Evolutionary conservation across 2,329 filamentous ascomycete genomes (phyloP).

Genomic region (Teratosphaeria zuluensis): DNA sequence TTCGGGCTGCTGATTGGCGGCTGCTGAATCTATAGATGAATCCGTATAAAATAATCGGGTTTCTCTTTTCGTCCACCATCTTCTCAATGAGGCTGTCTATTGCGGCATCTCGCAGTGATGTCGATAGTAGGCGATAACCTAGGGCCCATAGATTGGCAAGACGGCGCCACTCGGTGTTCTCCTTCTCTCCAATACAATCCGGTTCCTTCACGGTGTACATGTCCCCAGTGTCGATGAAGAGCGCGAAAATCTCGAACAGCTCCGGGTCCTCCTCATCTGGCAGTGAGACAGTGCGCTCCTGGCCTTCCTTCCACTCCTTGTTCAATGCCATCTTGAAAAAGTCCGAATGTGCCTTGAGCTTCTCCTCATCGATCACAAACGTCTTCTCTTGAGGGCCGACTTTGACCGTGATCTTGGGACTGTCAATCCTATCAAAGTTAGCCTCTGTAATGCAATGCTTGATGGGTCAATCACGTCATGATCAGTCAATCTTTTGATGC

Average conservation of each 20-base stretch:
- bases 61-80: not conserved
- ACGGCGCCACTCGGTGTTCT: not conserved
- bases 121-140: too few relatives aligned
- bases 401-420: not conserved
- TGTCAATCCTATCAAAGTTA: not conserved
- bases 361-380: not conserved
- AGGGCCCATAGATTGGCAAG: too few relatives aligned
- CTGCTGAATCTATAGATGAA: not conserved
- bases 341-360: not conserved
- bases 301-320: not conserved
- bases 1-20: not conserved
- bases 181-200: too few relatives aligned
- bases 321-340: not conserved
- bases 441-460: not conserved
- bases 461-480: not conserved
- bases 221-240: not conserved
- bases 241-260: not conserved
- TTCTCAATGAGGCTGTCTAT: not conserved
- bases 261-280: not conserved
- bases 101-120: conserved; percentile 1
- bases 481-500: not conserved
- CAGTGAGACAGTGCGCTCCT: not conserved
- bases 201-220: not conserved
- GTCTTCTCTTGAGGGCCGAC: not conserved
- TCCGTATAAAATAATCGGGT: not conserved